Conservation (phyloP, 2,329 filamentous ascomycete species). For the Diaporthe citri region DNA sequence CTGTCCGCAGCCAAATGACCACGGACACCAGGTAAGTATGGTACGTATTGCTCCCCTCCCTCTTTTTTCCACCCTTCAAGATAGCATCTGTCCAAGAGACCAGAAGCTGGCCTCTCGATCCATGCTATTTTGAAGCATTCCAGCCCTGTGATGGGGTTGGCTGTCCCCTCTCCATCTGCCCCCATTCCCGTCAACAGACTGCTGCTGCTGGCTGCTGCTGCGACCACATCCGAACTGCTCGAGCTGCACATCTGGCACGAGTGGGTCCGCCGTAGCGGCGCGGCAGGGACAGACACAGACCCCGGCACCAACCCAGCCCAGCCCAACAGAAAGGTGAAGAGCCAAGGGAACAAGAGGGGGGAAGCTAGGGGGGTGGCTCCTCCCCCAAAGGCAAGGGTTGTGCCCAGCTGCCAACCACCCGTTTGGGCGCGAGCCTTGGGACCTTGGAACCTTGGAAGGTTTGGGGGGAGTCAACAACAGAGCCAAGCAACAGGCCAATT, state of each 20-base stretch:
- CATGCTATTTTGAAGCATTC: constrained; percentile 9
- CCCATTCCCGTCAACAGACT: background rate
- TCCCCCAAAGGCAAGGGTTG: background rate
- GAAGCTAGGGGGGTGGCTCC: background rate
- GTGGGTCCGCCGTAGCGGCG: constrained; percentile 30
- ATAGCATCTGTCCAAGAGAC: background rate
- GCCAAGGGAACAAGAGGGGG: constrained; percentile 2
- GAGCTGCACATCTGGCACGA: constrained; percentile 34
- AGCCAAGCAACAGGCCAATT: constrained; percentile 29
- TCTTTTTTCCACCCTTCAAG: background rate
- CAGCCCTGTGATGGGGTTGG: background rate
- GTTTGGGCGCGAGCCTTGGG: background rate
- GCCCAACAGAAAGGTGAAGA: constrained; percentile 13
- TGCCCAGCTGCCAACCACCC: background rate
- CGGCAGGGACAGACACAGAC: constrained; percentile 19
- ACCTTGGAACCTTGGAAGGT: background rate
- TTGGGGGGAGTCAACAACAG: constrained; percentile 1
- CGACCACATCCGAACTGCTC: constrained; percentile 4
- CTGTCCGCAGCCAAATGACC: constrained; percentile 28
- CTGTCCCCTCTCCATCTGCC: background rate
- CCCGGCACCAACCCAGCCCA: constrained; percentile 8
- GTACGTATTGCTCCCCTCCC: constrained; percentile 22
- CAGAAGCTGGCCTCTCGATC: constrained; percentile 8
- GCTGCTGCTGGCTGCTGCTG: constrained; percentile 23
- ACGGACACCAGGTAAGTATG: constrained; percentile 29